Evolutionary conservation across 441 rosid genomes (phyloP).

Genomic region (Aquilaria agallochum): DNA sequence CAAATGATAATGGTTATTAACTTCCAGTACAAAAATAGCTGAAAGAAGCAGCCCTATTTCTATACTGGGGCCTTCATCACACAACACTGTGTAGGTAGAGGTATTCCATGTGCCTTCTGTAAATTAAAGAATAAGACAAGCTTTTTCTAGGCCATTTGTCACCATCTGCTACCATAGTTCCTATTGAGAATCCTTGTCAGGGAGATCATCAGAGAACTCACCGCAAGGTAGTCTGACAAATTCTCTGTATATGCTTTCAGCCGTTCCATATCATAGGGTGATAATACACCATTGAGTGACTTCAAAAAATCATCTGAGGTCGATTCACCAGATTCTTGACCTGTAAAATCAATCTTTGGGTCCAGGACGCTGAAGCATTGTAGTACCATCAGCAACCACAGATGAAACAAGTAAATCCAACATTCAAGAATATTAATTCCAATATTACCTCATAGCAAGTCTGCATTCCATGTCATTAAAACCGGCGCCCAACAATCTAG

Average conservation of each 20-base stretch:
- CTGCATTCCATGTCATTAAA: conserved; percentile 81
- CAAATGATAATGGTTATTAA: too few species aligned
- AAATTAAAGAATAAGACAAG: too few species aligned
- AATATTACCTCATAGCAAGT: conserved; percentile 90
- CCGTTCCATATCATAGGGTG: conserved; percentile 73
- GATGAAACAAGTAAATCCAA: conserved; percentile 6
- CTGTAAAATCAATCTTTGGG: conserved; percentile 75
- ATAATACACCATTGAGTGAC: conserved; percentile 41
- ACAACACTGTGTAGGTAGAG: too few species aligned
- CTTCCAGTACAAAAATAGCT: too few species aligned
- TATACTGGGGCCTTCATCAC: too few species aligned
- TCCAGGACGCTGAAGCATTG: conserved; percentile 66
- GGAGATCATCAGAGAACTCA: conserved; percentile 24
- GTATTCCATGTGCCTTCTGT: too few species aligned
- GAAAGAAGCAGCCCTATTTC: too few species aligned
- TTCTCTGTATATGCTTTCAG: conserved; percentile 75
- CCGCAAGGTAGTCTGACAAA: conserved; percentile 69
- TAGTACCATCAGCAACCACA: conserved; percentile 25
- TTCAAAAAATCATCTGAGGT: conserved; percentile 49
- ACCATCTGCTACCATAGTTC: too few species aligned
- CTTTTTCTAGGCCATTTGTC: too few species aligned
- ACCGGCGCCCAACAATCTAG: conserved; percentile 48
- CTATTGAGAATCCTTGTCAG: background rate
- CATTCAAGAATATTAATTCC: conserved; percentile 7
- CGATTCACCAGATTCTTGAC: conserved; percentile 30